Conservation (phyloP, 441 rosid species). For the Raphanus hybrid region DNA sequence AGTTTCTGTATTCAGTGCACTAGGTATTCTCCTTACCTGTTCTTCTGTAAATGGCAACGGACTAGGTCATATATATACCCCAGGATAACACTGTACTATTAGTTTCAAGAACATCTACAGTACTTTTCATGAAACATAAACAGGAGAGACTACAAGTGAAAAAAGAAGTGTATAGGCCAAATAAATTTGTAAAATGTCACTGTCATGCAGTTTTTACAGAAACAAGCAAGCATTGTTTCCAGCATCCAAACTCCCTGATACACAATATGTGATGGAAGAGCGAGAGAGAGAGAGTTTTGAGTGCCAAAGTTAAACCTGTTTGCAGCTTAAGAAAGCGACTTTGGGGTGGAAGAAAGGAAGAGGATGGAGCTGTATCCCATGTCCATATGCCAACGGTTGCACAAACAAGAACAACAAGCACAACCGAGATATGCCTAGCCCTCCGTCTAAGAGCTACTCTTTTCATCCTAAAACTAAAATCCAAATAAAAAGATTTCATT, state of each 20-base stretch:
- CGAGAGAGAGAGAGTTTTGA: not conserved
- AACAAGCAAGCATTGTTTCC: slow-evolving; percentile 8
- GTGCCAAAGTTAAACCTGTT: slow-evolving; percentile 50
- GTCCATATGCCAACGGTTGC: slow-evolving; percentile 66
- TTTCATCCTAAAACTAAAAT: slow-evolving; percentile 62
- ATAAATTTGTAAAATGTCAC: not conserved
- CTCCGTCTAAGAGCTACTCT: slow-evolving; percentile 57
- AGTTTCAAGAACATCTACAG: slow-evolving; percentile 17
- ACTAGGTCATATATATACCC: slow-evolving; percentile 15
- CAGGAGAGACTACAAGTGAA: slow-evolving; percentile 16
- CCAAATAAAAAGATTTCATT: slow-evolving; percentile 13
- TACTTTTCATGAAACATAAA: not conserved
- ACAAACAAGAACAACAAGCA: slow-evolving; percentile 66
- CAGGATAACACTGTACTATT: slow-evolving; percentile 11
- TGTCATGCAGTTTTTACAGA: not conserved
- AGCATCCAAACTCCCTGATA: not conserved
- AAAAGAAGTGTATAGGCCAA: not conserved
- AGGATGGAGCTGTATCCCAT: slow-evolving; percentile 65
- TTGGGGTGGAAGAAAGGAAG: slow-evolving; percentile 60
- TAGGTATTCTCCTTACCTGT: slow-evolving; percentile 30
- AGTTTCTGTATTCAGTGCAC: slow-evolving; percentile 24
- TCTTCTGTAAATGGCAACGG: slow-evolving; percentile 38
- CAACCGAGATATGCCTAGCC: slow-evolving; percentile 59
- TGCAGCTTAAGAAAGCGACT: slow-evolving; percentile 52
- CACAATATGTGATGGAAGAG: slow-evolving; percentile 1